Percentiles rank a stretch among this genome's conserved stretches.
These are phyloP conservation scores for Chondrus crispus DNA, from an alignment of 23 red algal species.

Conservation along the genomic window DNA sequence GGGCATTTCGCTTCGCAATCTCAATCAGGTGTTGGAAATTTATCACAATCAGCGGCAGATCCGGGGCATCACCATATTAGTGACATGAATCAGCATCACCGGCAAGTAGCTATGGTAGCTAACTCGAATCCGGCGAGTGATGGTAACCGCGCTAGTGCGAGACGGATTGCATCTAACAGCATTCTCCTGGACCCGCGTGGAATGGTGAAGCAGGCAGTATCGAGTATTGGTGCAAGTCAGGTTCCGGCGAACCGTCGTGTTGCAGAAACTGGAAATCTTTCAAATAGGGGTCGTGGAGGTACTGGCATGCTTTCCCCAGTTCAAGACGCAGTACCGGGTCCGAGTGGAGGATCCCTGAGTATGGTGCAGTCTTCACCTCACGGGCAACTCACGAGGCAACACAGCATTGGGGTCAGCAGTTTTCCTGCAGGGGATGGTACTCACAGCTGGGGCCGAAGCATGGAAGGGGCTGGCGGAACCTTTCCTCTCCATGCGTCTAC, in stretches of 20 bases:
- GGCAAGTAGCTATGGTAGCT: neutral
- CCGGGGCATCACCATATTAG: neutral
- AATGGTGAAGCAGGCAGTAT: neutral
- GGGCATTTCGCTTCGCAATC: slow-evolving; percentile 4
- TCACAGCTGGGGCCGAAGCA: slow-evolving; percentile 61
- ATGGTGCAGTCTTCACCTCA: neutral
- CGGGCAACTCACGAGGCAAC: neutral
- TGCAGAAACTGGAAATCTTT: no score
- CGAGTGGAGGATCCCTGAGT: neutral
- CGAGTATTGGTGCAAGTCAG: no score
- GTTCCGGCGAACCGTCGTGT: no score
- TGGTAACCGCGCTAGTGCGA: neutral
- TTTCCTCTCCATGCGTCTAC: slow-evolving; percentile 65
- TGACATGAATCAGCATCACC: neutral
- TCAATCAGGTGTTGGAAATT: neutral
- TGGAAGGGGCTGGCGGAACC: slow-evolving; percentile 57
- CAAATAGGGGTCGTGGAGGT: no score
- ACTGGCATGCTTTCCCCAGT: neutral
- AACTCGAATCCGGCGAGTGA: neutral
- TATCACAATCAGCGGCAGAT: neutral
- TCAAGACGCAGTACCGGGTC: neutral
- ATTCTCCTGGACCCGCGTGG: neutral
- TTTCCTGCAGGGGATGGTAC: slow-evolving; percentile 25
- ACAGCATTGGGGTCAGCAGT: neutral
- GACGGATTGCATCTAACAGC: neutral